Conservation (phyloP, 257 asterid genomes). For the Dorcoceras hygrometricum region DNA sequence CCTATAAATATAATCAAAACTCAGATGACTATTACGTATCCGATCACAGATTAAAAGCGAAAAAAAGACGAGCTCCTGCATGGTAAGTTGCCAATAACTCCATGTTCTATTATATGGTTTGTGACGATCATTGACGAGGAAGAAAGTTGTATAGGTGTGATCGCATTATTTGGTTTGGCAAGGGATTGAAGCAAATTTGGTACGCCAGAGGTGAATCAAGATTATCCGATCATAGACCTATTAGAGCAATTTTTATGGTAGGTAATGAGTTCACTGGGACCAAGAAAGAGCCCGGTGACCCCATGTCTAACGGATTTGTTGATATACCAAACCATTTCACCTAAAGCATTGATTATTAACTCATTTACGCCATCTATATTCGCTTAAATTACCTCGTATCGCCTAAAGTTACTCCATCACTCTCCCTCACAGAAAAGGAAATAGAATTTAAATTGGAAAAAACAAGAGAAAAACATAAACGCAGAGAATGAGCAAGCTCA, state of each 20-base stretch:
- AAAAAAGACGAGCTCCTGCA: constrained; percentile 54
- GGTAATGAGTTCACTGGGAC: constrained; percentile 32
- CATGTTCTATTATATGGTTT: neutral
- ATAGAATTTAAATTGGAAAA: neutral
- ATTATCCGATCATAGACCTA: constrained; percentile 68
- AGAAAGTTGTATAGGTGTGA: constrained; percentile 53
- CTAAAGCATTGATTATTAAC: constrained; percentile 16
- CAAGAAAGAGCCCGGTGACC: constrained; percentile 23
- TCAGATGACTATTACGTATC: constrained; percentile 58
- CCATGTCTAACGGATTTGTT: constrained; percentile 19
- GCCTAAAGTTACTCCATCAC: neutral
- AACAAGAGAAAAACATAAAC: neutral
- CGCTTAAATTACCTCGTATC: neutral
- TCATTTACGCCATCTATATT: constrained; percentile 12
- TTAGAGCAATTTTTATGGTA: constrained; percentile 49
- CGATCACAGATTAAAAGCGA: constrained; percentile 34
- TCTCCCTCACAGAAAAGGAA: neutral
- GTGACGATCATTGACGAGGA: constrained; percentile 12
- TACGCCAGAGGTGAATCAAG: constrained; percentile 53
- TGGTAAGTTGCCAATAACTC: constrained; percentile 40
- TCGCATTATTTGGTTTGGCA: constrained; percentile 60
- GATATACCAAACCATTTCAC: constrained; percentile 19
- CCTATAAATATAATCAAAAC: constrained; percentile 50
- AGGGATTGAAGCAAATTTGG: constrained; percentile 49
- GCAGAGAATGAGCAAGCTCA: neutral